A percentile compares a stretch with the other conserved stretches of the same genome.
These are phyloP conservation scores for barley (Hordeum vulgare) DNA, from an alignment of 176 grass and related monocot genomes.

Conservation along the genomic window MorexV3_pseudomolecules_assembly NC_058522.1:526502005-526502504, in stretches of 20 bases:
- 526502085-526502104: conserved; percentile 9
- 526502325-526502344: conserved; percentile 95
- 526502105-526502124: background rate
- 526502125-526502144: no score
- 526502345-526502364: conserved; percentile 80
- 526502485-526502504: conserved; percentile 72
- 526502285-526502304: conserved; percentile 87
- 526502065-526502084: conserved; percentile 84
- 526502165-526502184: no score
- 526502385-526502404: no score
- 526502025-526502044: conserved; percentile 86
- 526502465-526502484: no score
- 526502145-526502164: no score
- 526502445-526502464: no score
- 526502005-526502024: no score
- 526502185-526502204: no score
- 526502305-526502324: conserved; percentile 90
- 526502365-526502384: conserved; percentile 97
- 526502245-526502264: conserved; percentile 49
- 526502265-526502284: conserved; percentile 77
- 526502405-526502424: no score
- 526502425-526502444: no score
- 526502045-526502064: conserved; percentile 93
- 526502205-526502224: no score
- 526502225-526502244: no score